phyloP scores from a whole-genome alignment of 306 rosid species.

The Pachyrhizus erosus region DNA sequence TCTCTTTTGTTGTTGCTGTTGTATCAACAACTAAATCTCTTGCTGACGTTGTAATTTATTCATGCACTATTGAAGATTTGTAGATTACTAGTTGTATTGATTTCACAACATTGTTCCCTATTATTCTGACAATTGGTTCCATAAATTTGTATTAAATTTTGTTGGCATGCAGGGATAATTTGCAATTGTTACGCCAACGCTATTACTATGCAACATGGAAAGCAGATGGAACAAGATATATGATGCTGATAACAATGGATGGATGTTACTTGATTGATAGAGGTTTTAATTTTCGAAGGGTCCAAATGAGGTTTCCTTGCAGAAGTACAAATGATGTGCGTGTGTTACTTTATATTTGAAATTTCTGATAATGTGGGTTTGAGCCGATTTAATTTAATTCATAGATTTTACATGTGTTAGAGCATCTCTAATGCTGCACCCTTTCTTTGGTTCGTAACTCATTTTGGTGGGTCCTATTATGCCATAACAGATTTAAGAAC shows the following conservation, averaged over 20 bases:
- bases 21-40: background rate
- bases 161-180: constrained; percentile 79
- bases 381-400: constrained; percentile 20
- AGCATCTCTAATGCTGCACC: background rate
- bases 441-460: background rate
- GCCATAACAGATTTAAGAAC: background rate
- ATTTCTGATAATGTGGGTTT: constrained; percentile 20
- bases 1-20: background rate
- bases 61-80: background rate
- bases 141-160: constrained; percentile 38
- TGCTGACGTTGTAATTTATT: background rate
- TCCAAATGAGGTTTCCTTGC: constrained; percentile 99
- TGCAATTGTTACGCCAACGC: constrained; percentile 91
- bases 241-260: constrained; percentile 97
- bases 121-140: constrained; percentile 11
- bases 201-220: constrained; percentile 99
- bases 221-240: constrained; percentile 98
- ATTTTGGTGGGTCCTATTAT: background rate
- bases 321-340: constrained; percentile 81
- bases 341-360: constrained; percentile 33
- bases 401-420: constrained; percentile 1
- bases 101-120: background rate
- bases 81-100: constrained; percentile 9
- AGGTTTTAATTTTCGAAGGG: constrained; percentile 90
- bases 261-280: constrained; percentile 97